These are phyloP conservation scores for Chiua virens DNA, from an alignment of 768 basidiomycete genomes.

Conservation along the genomic window DNA sequence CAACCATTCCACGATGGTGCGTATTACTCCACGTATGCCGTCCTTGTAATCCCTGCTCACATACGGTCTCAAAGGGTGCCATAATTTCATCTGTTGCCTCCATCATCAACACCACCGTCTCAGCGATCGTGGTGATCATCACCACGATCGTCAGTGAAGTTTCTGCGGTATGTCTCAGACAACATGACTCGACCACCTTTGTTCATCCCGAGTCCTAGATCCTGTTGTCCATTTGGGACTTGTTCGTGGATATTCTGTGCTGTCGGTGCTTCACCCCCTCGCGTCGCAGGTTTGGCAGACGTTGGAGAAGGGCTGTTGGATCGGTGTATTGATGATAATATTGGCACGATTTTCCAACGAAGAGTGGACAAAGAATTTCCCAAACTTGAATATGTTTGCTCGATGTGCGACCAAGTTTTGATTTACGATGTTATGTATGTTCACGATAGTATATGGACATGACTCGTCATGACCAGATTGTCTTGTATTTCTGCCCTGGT, in stretches of 20 bases:
- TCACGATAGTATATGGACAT: too few species aligned
- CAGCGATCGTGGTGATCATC: constrained; percentile 56
- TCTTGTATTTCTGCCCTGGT: too few species aligned
- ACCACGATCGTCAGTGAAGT: constrained; percentile 54
- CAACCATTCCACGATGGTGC: constrained; percentile 1
- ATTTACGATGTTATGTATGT: too few species aligned
- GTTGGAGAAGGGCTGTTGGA: not conserved
- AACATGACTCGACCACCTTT: not conserved
- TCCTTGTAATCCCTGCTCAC: not conserved
- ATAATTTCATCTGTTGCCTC: constrained; percentile 63
- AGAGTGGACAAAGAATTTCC: too few species aligned
- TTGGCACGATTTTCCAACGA: not conserved
- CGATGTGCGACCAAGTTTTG: too few species aligned
- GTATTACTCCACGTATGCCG: not conserved
- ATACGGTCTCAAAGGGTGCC: constrained; percentile 44
- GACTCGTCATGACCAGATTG: too few species aligned
- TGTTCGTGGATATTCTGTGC: constrained; percentile 51
- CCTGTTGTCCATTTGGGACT: constrained; percentile 62
- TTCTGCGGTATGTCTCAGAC: constrained; percentile 46
- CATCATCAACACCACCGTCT: constrained; percentile 58
- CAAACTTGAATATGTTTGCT: too few species aligned
- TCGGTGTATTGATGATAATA: not conserved
- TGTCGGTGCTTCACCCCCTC: constrained; percentile 35
- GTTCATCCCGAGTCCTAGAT: constrained; percentile 39
- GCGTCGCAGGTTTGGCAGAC: constrained; percentile 12